Evolutionary conservation across 2,329 filamentous ascomycete genomes (phyloP).

Genomic region (Akanthomyces uredinophilus): DNA sequence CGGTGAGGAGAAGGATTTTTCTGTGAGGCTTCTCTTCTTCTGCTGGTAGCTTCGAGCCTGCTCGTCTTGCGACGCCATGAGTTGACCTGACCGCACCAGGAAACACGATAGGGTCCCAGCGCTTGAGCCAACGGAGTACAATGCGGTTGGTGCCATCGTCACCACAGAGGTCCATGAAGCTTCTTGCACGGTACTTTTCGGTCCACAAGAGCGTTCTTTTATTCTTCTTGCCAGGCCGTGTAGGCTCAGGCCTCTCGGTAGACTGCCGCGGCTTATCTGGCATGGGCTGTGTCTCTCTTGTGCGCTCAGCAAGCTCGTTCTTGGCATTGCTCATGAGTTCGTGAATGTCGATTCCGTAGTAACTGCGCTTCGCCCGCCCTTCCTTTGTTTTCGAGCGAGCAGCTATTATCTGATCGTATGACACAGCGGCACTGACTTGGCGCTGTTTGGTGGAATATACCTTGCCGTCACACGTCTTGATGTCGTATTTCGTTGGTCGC

Average conservation of each 20-base stretch:
- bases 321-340: slow-evolving; percentile 68
- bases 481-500: slow-evolving; percentile 32
- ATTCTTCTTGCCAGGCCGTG: slow-evolving; percentile 30
- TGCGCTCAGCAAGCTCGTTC: slow-evolving; percentile 45
- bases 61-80: slow-evolving; percentile 36
- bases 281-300: slow-evolving; percentile 18
- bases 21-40: slow-evolving; percentile 72
- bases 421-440: slow-evolving; percentile 37
- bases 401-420: slow-evolving; percentile 65
- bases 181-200: slow-evolving; percentile 90
- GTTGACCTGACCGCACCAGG: slow-evolving; percentile 65
- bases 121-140: slow-evolving; percentile 89
- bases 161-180: slow-evolving; percentile 88
- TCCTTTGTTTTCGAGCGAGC: slow-evolving; percentile 61
- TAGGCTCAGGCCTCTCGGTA: slow-evolving; percentile 31
- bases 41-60: slow-evolving; percentile 37
- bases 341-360: slow-evolving; percentile 92
- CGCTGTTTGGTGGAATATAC: slow-evolving; percentile 52
- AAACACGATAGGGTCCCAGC: slow-evolving; percentile 90
- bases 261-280: slow-evolving; percentile 36
- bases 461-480: slow-evolving; percentile 54
- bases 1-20: slow-evolving; percentile 86
- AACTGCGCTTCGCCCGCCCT: slow-evolving; percentile 66
- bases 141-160: slow-evolving; percentile 90
- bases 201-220: slow-evolving; percentile 73